phyloP scores from a whole-genome alignment of 2,329 filamentous ascomycete genomes.

The Colletotrichum eleusines region DNA sequence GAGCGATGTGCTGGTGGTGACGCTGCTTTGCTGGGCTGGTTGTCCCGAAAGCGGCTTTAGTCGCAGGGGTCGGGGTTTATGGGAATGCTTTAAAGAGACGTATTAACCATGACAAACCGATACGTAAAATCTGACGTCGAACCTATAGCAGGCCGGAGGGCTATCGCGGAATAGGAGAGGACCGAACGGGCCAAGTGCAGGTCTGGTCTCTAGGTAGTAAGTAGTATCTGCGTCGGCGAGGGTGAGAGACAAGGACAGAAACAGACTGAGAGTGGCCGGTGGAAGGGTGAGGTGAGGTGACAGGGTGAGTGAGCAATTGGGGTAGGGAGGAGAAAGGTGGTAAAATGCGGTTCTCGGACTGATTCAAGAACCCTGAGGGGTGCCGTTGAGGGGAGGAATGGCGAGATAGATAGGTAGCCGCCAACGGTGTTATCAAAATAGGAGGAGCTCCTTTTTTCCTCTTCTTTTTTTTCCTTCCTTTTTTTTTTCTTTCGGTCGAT shows the following conservation, averaged over 20 bases:
- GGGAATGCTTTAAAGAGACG: slow-evolving; percentile 30
- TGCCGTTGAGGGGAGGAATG: slow-evolving; percentile 33
- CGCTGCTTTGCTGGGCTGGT: slow-evolving; percentile 2
- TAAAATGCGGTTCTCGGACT: slow-evolving; percentile 33
- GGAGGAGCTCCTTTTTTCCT: slow-evolving; percentile 33
- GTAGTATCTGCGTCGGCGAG: slow-evolving; percentile 30
- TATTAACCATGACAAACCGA: slow-evolving; percentile 38
- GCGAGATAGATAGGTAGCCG: slow-evolving; percentile 41
- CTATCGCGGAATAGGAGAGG: slow-evolving; percentile 38
- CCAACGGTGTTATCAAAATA: slow-evolving; percentile 35
- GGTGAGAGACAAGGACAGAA: background rate
- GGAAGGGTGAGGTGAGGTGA: slow-evolving; percentile 30
- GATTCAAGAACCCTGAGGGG: slow-evolving; percentile 41
- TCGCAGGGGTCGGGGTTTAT: slow-evolving; percentile 16
- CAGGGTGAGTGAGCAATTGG: slow-evolving; percentile 24
- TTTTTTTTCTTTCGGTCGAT: slow-evolving; percentile 6
- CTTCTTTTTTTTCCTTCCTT: slow-evolving; percentile 22
- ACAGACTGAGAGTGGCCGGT: background rate
- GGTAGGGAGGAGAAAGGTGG: slow-evolving; percentile 12
- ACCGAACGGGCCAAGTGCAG: slow-evolving; percentile 38
- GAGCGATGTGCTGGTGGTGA: slow-evolving; percentile 10
- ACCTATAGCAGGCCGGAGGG: slow-evolving; percentile 35
- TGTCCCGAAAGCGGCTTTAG: slow-evolving; percentile 33
- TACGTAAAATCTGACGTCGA: slow-evolving; percentile 30
- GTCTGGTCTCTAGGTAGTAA: no score